A percentile compares a stretch with the other conserved stretches of the same genome.
Evolutionary conservation across 164 flowering plant species (phyloP).

Genomic region (Cinnamomum chago): DNA sequence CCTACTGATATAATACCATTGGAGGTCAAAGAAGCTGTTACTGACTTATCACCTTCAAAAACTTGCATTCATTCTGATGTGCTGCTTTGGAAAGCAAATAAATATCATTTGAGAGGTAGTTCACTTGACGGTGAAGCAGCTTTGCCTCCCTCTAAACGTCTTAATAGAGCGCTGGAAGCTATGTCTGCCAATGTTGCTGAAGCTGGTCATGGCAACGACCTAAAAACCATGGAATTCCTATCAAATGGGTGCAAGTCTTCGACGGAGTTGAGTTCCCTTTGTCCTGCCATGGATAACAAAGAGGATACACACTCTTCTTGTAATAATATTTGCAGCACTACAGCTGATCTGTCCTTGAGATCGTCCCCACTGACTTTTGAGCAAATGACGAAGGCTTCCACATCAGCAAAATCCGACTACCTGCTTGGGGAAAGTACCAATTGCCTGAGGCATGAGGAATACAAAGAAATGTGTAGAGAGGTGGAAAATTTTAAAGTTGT

Average conservation of each 20-base stretch:
- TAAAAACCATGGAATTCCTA: conserved; percentile 5
- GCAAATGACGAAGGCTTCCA: conserved; percentile 8
- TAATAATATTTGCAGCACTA: conserved; percentile 14
- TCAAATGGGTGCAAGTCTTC: conserved; percentile 21
- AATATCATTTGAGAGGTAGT: conserved; percentile 36
- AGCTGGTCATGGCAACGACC: conserved; percentile 33
- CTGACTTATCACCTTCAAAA: conserved; percentile 28
- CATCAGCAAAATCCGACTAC: conserved; percentile 12
- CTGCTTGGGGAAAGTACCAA: conserved; percentile 11
- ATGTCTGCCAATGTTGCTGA: conserved; percentile 91
- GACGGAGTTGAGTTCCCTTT: conserved; percentile 13
- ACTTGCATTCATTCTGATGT: conserved; percentile 18
- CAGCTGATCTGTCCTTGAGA: conserved; percentile 13
- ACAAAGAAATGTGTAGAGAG: conserved; percentile 17
- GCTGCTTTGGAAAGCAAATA: conserved; percentile 29
- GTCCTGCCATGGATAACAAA: conserved; percentile 12
- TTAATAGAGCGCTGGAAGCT: conserved; percentile 87
- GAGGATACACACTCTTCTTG: conserved; percentile 13
- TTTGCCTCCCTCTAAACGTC: conserved; percentile 87
- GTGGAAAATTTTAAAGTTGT: conserved; percentile 12
- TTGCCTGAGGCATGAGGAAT: conserved; percentile 8
- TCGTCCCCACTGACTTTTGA: conserved; percentile 18
- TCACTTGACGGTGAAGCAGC: conserved; percentile 80
- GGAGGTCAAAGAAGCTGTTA: conserved; percentile 18
- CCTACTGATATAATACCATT: conserved; percentile 18